These are phyloP conservation scores for Tricholoma sp. DNA, from an alignment of 768 basidiomycete species.

Conservation along the genomic window DNA sequence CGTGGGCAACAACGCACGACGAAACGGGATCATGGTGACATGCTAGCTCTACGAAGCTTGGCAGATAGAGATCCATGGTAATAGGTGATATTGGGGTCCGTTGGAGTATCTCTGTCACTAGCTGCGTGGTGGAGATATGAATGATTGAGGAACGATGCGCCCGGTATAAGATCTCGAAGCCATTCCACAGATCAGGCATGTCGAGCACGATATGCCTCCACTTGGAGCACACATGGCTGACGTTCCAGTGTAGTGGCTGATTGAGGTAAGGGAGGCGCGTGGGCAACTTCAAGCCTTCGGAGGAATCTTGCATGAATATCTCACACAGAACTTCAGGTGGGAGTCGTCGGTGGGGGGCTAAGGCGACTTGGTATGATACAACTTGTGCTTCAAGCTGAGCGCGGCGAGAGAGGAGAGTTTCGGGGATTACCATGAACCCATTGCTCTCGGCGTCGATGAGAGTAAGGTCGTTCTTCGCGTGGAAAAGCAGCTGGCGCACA, in stretches of 20 bases:
- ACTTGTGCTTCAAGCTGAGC: background rate
- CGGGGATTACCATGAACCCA: background rate
- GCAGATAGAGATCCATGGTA: background rate
- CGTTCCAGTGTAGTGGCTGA: background rate
- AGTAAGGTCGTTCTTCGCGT: background rate
- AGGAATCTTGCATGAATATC: background rate
- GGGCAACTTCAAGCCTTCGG: background rate
- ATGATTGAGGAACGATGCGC: background rate
- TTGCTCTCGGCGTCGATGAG: background rate
- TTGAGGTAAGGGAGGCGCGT: background rate
- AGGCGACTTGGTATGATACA: background rate
- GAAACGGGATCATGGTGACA: background rate
- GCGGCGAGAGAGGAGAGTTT: background rate
- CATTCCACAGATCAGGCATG: background rate
- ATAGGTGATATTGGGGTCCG: background rate
- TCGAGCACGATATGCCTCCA: background rate
- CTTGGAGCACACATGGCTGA: background rate
- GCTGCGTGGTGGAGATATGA: background rate
- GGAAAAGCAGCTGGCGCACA: background rate
- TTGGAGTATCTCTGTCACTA: background rate
- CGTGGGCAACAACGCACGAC: background rate
- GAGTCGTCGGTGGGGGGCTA: background rate
- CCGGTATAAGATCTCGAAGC: background rate
- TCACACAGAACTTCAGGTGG: background rate
- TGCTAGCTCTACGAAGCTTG: background rate